Conservation (phyloP, 1,284 basidiomycete genomes). For the Meira miltonrushii region DNA sequence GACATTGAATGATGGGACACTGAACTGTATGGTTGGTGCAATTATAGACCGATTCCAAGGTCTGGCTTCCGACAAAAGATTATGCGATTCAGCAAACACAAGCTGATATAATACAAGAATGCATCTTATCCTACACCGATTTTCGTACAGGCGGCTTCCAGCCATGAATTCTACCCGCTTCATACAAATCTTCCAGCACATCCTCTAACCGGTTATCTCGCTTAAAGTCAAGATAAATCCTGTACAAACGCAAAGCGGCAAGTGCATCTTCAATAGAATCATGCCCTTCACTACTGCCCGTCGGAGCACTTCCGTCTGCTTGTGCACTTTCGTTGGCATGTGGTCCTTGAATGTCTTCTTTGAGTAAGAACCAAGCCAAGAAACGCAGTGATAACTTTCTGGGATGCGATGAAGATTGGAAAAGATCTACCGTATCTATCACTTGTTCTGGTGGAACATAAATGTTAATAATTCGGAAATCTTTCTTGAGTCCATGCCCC, state of each 20-base stretch:
- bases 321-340: background rate
- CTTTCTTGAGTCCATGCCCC: slow-evolving; percentile 97
- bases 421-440: slow-evolving; percentile 92
- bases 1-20: too few species aligned
- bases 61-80: too few species aligned
- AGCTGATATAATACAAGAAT: too few species aligned
- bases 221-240: slow-evolving; percentile 74
- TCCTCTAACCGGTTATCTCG: slow-evolving; percentile 73
- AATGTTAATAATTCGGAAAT: slow-evolving; percentile 97
- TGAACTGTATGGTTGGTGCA: too few species aligned
- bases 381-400: slow-evolving; percentile 88
- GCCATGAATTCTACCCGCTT: slow-evolving; percentile 52
- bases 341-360: slow-evolving; percentile 73
- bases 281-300: slow-evolving; percentile 58
- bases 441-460: slow-evolving; percentile 92
- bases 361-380: slow-evolving; percentile 84
- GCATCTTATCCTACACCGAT: too few species aligned
- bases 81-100: too few species aligned
- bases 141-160: slow-evolving; percentile 5
- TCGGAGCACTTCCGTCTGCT: background rate
- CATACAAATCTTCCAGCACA: slow-evolving; percentile 70
- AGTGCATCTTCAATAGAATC: slow-evolving; percentile 90
- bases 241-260: slow-evolving; percentile 79
- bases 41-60: too few species aligned
- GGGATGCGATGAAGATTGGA: slow-evolving; percentile 73